phyloP scores from a whole-genome alignment of 1,139 yeast genomes.

The Yamadazyma atlantica region DNA sequence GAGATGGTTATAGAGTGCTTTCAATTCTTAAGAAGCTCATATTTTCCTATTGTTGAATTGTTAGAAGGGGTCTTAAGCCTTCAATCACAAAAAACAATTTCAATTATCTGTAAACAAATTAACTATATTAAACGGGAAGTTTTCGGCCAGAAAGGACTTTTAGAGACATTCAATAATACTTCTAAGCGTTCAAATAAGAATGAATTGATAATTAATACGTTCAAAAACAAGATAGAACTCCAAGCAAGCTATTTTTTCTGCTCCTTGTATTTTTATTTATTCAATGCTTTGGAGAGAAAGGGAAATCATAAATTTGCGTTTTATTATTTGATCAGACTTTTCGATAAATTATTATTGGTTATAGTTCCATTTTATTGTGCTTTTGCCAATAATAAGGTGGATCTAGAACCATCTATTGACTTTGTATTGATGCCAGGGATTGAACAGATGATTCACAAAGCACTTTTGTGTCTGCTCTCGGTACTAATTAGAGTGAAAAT shows the following conservation, averaged over 20 bases:
- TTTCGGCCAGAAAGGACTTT: constrained; percentile 1
- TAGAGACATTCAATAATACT: not conserved
- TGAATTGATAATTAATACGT: constrained; percentile 4
- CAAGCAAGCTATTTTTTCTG: constrained; percentile 31
- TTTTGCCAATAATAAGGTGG: constrained; percentile 23
- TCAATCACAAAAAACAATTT: constrained; percentile 6
- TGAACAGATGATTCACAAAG: constrained; percentile 32
- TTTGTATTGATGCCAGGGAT: constrained; percentile 36
- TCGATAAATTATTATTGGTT: constrained; percentile 27
- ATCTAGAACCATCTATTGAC: constrained; percentile 29
- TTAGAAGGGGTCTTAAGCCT: constrained; percentile 12
- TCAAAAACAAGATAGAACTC: constrained; percentile 23
- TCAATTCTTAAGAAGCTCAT: constrained; percentile 9
- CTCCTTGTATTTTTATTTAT: constrained; percentile 29
- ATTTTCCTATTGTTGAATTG: constrained; percentile 13
- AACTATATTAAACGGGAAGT: constrained; percentile 1
- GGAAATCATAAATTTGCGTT: constrained; percentile 27
- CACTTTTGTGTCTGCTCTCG: constrained; percentile 26
- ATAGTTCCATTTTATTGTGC: constrained; percentile 26
- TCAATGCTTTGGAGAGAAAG: constrained; percentile 30
- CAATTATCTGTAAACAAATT: constrained; percentile 10
- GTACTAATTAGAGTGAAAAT: constrained; percentile 10
- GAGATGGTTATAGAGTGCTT: constrained; percentile 14
- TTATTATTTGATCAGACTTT: constrained; percentile 31
- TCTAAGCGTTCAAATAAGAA: not conserved